These are phyloP conservation scores for Podaxis rugospora DNA, from an alignment of 768 basidiomycete genomes.

Conservation along the genomic window DNA sequence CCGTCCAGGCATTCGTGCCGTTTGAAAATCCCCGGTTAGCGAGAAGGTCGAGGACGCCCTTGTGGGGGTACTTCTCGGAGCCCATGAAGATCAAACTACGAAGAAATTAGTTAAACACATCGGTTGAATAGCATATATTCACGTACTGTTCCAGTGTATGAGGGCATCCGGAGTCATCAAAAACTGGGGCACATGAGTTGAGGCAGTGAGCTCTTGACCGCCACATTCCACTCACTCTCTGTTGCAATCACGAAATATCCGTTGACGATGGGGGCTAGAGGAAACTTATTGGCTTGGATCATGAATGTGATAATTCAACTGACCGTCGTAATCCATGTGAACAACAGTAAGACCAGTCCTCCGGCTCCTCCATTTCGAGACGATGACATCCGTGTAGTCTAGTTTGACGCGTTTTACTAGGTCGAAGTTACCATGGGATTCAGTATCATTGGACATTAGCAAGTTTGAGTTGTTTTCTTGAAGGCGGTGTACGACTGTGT, in stretches of 20 bases:
- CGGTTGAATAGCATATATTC: not conserved
- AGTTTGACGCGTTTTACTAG: conserved; percentile 72
- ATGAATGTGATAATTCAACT: conserved; percentile 16
- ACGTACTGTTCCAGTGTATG: conserved; percentile 94
- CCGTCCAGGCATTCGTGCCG: conserved; percentile 97
- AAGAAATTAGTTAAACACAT: conserved; percentile 9
- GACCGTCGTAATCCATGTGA: conserved; percentile 88
- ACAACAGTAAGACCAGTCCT: conserved; percentile 86
- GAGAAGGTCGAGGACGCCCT: conserved; percentile 91
- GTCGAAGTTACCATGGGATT: conserved; percentile 76
- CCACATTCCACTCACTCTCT: conserved; percentile 54
- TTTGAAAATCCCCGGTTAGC: conserved; percentile 93
- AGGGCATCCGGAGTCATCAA: conserved; percentile 91
- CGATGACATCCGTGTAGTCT: conserved; percentile 72
- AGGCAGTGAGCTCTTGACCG: not conserved
- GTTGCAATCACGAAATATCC: conserved; percentile 89
- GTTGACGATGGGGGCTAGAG: conserved; percentile 78
- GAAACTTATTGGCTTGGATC: conserved; percentile 15
- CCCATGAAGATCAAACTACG: conserved; percentile 89
- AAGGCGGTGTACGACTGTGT: conserved; percentile 15
- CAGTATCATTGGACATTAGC: conserved; percentile 26
- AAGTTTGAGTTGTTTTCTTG: conserved; percentile 5
- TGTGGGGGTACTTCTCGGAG: conserved; percentile 92
- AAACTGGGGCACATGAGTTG: conserved; percentile 47
- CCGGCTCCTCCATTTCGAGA: conserved; percentile 88